Base-by-base conservation (phyloP, 2,329 filamentous ascomycete genomes). In the Cucurbitaria berberidis region DNA sequence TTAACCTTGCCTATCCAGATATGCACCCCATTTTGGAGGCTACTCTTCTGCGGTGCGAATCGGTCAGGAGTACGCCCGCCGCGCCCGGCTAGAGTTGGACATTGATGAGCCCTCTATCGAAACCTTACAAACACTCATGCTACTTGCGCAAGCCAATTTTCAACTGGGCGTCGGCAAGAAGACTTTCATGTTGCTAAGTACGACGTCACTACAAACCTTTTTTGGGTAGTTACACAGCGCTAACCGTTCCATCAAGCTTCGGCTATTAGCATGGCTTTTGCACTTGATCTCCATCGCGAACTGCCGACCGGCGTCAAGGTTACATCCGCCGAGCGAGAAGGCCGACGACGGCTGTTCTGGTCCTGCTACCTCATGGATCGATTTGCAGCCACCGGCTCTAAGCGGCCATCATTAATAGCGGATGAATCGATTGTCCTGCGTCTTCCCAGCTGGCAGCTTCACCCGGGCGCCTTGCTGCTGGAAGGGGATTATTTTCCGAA, bases 291-390 rank as follows among this genome's bases (percentile, higher is more conserved):
- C 3, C 90, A 96, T 68, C 85, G 90, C 27, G 91, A 96, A 75
- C 78, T 88, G 38, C 86, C 91, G 21, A 69, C 80, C 5, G 83
- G 84, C 45, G 78, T 84, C 11, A 83, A 84, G 49, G 81, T 89
- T 10, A 84, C 85, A 0, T 81, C 86, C 0, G 78, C 85, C 3
- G 91, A 96, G 68, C 84, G 89, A 50, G 91, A 96, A 76, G 86
- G 87, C 67, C 83, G 89, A 40, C 82, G 91, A 48, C 84, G 89
- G n/a, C 78, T 96, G 1, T 96, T 96, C 74, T 96, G 91, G 91
- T 88, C 89, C 2, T 93, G 90, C 69, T 96, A 95, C 65, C 78
- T 96, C 22, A 87, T 96, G 74, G 91, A 96, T 69, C 84, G 89
- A n/a, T 95, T 93, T 64, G 83, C 88, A 62, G 85, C 89, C 1